Evolutionary conservation across 2,329 filamentous ascomycete species (phyloP), one percentile per base, ranked within the genome.

Genomic region (Orbilia oligospora): DNA sequence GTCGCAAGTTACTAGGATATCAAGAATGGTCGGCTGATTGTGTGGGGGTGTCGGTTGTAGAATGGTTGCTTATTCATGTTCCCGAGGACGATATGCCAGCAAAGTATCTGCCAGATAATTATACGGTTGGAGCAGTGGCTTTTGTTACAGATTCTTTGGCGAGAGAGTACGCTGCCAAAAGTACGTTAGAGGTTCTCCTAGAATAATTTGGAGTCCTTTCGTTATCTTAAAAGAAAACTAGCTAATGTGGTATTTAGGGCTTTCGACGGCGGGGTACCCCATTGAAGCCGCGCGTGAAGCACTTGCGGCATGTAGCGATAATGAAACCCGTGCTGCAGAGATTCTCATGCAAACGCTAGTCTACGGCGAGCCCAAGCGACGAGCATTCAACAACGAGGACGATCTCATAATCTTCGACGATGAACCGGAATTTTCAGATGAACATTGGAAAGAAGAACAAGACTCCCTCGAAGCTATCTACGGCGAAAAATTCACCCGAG

Each of bases 1-100:
- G 49, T 67, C 53, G 46, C 46, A 22, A 51, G 44, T 72, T 55
- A 55, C 16, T 51, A 27, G 20, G 30, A 36, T 51, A 38, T 24
- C 20, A 30, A 33, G 22, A 48, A 64, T n/a, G 49, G 51, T 70
- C 46, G 58, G 55, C 65, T 79, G 41, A 69, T 79, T 12, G 20
- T 55, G 24, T 18, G 51, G 9, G 51, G 24, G 9, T 33, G 14
- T 33, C 16, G 14, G 5, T 53, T 24, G 18, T 69, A 81, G 95
- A 98, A 84, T 99, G 96, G 96, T 88, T 99, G 16, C 88, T 99
- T 61, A 94, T 98, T 65, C 95, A 99, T 84, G 94, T 99, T 1
- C 96, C 96, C 0, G 96, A 99, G 83, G 96, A 99, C 83, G 96
- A 98, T 82, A 86, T 98, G n/a, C 96, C 96, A 0, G 87, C 89